Evolutionary conservation across 441 rosid genomes (phyloP).

Genomic region (Bruguiera hainesii): DNA sequence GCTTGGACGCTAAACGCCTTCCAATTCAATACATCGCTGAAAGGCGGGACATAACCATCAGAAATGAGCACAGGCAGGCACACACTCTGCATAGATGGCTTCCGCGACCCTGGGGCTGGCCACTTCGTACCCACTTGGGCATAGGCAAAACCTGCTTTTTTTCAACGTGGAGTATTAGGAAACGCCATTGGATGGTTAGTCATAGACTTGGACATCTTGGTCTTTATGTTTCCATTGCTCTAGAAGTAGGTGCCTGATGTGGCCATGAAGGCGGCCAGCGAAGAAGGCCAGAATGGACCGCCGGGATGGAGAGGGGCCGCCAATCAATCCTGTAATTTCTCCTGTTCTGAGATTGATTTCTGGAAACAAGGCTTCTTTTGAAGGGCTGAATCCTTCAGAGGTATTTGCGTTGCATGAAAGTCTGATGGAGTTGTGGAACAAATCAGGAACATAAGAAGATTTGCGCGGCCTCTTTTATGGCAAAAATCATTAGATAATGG

Average conservation of each 20-base stretch:
- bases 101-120: constrained; percentile 86
- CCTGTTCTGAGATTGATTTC: constrained; percentile 67
- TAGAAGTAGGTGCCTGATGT: constrained; percentile 52
- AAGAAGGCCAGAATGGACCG: constrained; percentile 61
- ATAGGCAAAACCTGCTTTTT: constrained; percentile 64
- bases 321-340: constrained; percentile 38
- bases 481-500: not conserved
- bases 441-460: constrained; percentile 35
- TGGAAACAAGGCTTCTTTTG: constrained; percentile 67
- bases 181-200: constrained; percentile 51
- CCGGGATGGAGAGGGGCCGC: constrained; percentile 24
- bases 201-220: constrained; percentile 47
- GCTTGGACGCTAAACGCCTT: constrained; percentile 60
- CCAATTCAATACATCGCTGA: constrained; percentile 79
- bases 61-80: constrained; percentile 86
- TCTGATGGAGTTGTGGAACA: constrained; percentile 62
- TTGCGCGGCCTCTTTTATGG: constrained; percentile 35
- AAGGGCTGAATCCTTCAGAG: constrained; percentile 82
- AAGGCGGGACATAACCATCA: constrained; percentile 59
- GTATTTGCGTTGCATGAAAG: constrained; percentile 82
- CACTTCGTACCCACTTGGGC: constrained; percentile 90
- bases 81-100: constrained; percentile 71
- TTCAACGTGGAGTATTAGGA: constrained; percentile 55
- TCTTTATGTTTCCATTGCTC: constrained; percentile 61
- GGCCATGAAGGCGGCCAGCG: constrained; percentile 78